Percentiles rank a stretch among this genome's conserved stretches.
These are phyloP conservation scores for Trichophyton benhamiae DNA, from an alignment of 2,329 filamentous ascomycete genomes.

Conservation along the genomic window DNA sequence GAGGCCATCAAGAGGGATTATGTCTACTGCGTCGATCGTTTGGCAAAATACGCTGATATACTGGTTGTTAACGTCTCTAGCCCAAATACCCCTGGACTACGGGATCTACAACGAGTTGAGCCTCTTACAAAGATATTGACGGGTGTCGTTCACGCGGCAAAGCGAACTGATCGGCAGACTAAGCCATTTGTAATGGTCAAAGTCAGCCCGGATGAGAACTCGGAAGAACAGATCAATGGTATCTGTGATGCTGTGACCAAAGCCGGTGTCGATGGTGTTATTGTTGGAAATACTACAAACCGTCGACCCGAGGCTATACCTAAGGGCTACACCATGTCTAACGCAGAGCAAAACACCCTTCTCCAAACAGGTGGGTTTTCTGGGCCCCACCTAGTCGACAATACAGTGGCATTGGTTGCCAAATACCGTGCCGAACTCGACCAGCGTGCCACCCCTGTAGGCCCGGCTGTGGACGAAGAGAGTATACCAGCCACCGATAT, in stretches of 20 bases:
- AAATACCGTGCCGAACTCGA: conserved; percentile 64
- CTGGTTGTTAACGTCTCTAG: conserved; percentile 97
- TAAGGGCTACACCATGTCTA: conserved; percentile 50
- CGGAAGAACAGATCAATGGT: conserved; percentile 68
- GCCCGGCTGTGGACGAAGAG: conserved; percentile 14
- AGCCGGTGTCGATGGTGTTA: conserved; percentile 84
- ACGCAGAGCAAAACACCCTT: conserved; percentile 54
- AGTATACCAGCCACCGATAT: conserved; percentile 12
- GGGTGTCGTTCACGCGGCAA: conserved; percentile 70
- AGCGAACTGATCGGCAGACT: conserved; percentile 53
- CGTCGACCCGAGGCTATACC: conserved; percentile 60
- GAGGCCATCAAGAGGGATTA: conserved; percentile 68
- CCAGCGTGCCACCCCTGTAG: conserved; percentile 25
- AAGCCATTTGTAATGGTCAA: conserved; percentile 91
- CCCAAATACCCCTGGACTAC: conserved; percentile 85
- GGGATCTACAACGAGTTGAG: conserved; percentile 72
- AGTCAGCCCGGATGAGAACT: conserved; percentile 90
- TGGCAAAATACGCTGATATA: conserved; percentile 84
- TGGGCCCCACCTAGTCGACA: conserved; percentile 75
- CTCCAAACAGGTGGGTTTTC: conserved; percentile 79
- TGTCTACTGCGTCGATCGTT: conserved; percentile 70
- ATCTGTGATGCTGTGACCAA: conserved; percentile 75
- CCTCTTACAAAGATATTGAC: conserved; percentile 69
- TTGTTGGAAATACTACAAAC: conserved; percentile 96
- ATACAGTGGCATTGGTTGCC: conserved; percentile 64